Percentiles rank a stretch among this genome's conserved stretches.
phyloP scores from a whole-genome alignment of 129 eudicot genomes.

The Lactuca saligna region DNA sequence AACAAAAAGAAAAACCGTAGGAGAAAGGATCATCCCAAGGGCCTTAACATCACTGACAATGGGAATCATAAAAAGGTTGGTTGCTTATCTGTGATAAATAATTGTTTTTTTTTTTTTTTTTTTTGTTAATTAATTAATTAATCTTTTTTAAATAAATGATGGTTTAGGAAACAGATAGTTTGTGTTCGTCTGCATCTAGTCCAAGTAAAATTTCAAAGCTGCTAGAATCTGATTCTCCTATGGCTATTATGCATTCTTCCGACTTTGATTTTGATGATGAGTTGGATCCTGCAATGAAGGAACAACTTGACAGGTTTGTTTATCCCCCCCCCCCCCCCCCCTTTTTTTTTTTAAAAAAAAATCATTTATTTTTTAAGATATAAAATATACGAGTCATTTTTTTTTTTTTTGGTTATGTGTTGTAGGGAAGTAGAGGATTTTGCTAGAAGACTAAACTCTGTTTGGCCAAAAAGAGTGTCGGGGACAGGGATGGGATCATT shows the following conservation, averaged over 20 bases:
- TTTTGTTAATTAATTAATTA: too few relatives aligned
- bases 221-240: conserved; percentile 35
- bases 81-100: background rate
- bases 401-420: background rate
- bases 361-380: too few relatives aligned
- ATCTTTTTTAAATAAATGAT: background rate
- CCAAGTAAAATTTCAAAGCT: conserved; percentile 33
- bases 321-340: too few relatives aligned
- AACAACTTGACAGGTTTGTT: conserved; percentile 64
- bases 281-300: conserved; percentile 66
- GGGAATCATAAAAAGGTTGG: conserved; percentile 51
- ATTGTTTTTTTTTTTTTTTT: too few relatives aligned
- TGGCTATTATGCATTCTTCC: conserved; percentile 3
- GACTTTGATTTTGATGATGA: conserved; percentile 65
- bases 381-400: too few relatives aligned
- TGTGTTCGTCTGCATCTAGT: conserved; percentile 36
- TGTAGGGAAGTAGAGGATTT: conserved; percentile 85
- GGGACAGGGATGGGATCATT: conserved; percentile 42
- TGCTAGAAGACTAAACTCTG: conserved; percentile 72
- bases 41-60: conserved; percentile 28
- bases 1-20: conserved; percentile 63
- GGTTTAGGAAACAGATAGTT: conserved; percentile 35
- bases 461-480: conserved; percentile 66
- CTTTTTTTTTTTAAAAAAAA: too few relatives aligned
- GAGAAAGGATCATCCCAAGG: conserved; percentile 48